These are phyloP conservation scores for Fusarium sublunatum DNA, from an alignment of 2,329 filamentous ascomycete species.

Conservation along the genomic window DNA sequence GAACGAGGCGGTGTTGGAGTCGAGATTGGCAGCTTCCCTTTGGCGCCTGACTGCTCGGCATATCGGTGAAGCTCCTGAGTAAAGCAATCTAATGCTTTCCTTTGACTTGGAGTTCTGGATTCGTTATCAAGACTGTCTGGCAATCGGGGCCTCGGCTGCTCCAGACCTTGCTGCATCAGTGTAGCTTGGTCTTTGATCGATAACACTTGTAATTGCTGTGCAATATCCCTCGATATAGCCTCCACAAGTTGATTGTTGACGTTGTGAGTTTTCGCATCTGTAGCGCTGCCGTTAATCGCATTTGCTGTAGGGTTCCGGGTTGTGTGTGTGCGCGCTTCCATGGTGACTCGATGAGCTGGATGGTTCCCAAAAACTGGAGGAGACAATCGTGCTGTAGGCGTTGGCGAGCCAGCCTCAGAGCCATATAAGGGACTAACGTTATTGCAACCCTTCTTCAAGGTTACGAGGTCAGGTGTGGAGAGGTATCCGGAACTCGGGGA, in stretches of 20 bases:
- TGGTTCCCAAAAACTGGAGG: not conserved
- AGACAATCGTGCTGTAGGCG: not conserved
- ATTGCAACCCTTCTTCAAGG: not conserved
- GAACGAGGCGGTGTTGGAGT: constrained; percentile 57
- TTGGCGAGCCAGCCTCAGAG: not conserved
- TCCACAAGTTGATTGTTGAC: constrained; percentile 57
- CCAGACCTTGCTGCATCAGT: not conserved
- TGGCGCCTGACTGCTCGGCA: constrained; percentile 51
- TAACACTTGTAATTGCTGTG: constrained; percentile 58
- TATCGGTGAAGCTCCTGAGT: constrained; percentile 48
- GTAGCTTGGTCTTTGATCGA: constrained; percentile 41
- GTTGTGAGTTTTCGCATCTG: constrained; percentile 47
- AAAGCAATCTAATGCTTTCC: constrained; percentile 54
- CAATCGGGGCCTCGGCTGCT: constrained; percentile 2
- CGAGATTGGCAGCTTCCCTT: constrained; percentile 53
- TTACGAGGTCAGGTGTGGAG: not conserved
- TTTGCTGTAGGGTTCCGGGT: constrained; percentile 24
- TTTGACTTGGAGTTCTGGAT: constrained; percentile 59
- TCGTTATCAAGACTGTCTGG: constrained; percentile 19
- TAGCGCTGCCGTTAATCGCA: constrained; percentile 20
- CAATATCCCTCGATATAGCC: constrained; percentile 58
- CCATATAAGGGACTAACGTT: constrained; percentile 1
- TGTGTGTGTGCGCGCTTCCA: not conserved
- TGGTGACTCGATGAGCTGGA: not conserved
- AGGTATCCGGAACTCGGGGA: not conserved